Evolutionary conservation across 2,329 filamentous ascomycete genomes (phyloP).

Genomic region (Aureobasidium lini): DNA sequence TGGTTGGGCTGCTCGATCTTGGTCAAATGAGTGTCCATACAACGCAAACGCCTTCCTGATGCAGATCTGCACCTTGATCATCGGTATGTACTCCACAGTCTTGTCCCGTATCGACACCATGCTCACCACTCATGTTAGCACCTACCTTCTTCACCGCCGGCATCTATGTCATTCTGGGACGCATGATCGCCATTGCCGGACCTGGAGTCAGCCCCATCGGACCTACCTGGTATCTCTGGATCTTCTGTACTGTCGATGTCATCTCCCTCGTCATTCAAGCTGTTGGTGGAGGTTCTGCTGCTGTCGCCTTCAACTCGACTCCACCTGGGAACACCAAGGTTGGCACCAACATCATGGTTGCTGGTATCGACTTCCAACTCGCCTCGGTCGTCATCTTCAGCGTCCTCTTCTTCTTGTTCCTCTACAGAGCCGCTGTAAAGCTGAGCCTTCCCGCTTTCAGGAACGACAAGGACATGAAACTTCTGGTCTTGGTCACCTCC

Average conservation of each 20-base stretch:
- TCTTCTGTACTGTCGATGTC: constrained; percentile 57
- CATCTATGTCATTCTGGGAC: constrained; percentile 56
- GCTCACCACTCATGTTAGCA: too few species aligned
- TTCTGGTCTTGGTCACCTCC: constrained; percentile 22
- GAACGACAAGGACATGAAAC: constrained; percentile 4
- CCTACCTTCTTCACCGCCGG: constrained; percentile 58
- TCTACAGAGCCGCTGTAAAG: background rate
- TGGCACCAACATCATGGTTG: constrained; percentile 58
- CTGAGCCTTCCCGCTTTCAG: constrained; percentile 1
- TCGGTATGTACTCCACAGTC: background rate
- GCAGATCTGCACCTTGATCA: constrained; percentile 23
- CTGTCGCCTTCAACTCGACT: constrained; percentile 24
- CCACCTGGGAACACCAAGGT: constrained; percentile 21
- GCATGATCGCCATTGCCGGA: constrained; percentile 48
- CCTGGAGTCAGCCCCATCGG: constrained; percentile 17
- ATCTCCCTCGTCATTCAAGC: constrained; percentile 55
- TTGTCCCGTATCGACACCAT: too few species aligned
- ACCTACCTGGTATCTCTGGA: constrained; percentile 23
- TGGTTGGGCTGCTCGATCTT: constrained; percentile 14
- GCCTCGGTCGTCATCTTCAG: constrained; percentile 51
- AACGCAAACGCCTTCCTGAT: constrained; percentile 34
- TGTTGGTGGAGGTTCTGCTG: constrained; percentile 42
- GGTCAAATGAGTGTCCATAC: constrained; percentile 10
- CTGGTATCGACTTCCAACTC: constrained; percentile 56
- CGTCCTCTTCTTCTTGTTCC: constrained; percentile 28